Percentiles rank a stretch among this genome's conserved stretches.
These are phyloP conservation scores for Nemania sp. DNA, from an alignment of 2,329 filamentous ascomycete genomes.

Conservation along the genomic window DNA sequence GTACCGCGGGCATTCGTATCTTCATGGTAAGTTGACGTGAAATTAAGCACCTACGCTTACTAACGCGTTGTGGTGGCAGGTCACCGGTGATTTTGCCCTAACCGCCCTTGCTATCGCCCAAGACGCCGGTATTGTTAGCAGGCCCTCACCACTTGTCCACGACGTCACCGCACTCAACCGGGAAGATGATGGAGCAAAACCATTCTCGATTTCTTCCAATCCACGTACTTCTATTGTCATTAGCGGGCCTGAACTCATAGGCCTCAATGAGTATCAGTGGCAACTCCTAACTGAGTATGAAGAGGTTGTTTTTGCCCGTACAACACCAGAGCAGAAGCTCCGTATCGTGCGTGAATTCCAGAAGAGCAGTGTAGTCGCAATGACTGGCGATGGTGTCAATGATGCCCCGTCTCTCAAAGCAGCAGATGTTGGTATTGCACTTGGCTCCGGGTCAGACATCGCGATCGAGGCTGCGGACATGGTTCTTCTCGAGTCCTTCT, in stretches of 20 bases:
- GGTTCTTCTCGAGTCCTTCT: constrained; percentile 81
- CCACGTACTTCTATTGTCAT: constrained; percentile 68
- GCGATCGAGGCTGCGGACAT: constrained; percentile 82
- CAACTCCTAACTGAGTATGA: constrained; percentile 71
- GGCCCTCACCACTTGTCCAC: constrained; percentile 62
- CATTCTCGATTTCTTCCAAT: constrained; percentile 36
- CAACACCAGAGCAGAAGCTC: constrained; percentile 82
- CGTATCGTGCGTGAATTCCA: constrained; percentile 83
- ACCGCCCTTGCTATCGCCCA: constrained; percentile 79
- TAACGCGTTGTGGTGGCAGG: constrained; percentile 50
- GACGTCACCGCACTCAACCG: constrained; percentile 64
- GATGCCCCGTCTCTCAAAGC: constrained; percentile 84
- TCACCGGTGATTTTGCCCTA: constrained; percentile 81
- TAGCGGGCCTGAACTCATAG: constrained; percentile 73
- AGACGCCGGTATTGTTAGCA: constrained; percentile 77
- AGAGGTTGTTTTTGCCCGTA: constrained; percentile 81
- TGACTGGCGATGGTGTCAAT: constrained; percentile 90
- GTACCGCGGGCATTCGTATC: constrained; percentile 78
- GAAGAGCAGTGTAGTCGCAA: constrained; percentile 75
- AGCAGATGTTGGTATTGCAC: constrained; percentile 85
- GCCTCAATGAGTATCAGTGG: constrained; percentile 77
- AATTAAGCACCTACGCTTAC: neutral
- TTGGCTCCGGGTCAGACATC: constrained; percentile 84
- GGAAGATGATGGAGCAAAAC: constrained; percentile 40
- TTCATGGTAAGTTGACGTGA: constrained; percentile 71